These are phyloP conservation scores for Fraxinus platypoda DNA, from an alignment of 305 asterid genomes.

Conservation along the genomic window DNA sequence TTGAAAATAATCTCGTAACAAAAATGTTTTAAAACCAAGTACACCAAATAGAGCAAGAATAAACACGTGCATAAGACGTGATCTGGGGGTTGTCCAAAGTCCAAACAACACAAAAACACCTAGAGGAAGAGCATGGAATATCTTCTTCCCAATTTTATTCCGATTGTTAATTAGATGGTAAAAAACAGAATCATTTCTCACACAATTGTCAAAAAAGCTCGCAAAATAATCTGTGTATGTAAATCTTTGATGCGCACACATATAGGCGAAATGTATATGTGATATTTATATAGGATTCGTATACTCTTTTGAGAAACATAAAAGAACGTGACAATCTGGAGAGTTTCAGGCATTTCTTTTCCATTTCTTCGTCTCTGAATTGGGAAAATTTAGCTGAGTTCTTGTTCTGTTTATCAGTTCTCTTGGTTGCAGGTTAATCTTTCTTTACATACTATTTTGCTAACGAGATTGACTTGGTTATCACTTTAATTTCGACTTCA, in stretches of 20 bases:
- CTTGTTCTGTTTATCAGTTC: slow-evolving; percentile 23
- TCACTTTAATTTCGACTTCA: neutral
- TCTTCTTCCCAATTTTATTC: slow-evolving; percentile 27
- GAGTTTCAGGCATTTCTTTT: neutral
- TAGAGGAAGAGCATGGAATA: slow-evolving; percentile 25
- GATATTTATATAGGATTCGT: neutral
- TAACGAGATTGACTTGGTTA: slow-evolving; percentile 6
- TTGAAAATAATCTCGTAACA: too few relatives aligned
- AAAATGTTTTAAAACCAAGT: too few relatives aligned
- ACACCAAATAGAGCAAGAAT: neutral
- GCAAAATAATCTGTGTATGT: neutral
- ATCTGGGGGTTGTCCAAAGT: neutral
- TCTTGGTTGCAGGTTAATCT: slow-evolving; percentile 24
- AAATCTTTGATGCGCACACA: neutral
- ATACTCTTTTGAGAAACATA: too few relatives aligned
- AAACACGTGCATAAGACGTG: slow-evolving; percentile 7
- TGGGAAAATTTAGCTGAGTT: slow-evolving; percentile 17
- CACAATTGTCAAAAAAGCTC: slow-evolving; percentile 19
- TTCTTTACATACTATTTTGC: slow-evolving; percentile 13
- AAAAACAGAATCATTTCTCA: slow-evolving; percentile 27
- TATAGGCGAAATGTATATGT: neutral
- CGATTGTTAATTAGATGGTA: slow-evolving; percentile 20
- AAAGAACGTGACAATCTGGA: too few relatives aligned
- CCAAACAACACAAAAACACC: neutral
- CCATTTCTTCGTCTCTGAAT: neutral